Conservation (phyloP, 2,329 filamentous ascomycete species). For the Alternaria arbusti region DNA sequence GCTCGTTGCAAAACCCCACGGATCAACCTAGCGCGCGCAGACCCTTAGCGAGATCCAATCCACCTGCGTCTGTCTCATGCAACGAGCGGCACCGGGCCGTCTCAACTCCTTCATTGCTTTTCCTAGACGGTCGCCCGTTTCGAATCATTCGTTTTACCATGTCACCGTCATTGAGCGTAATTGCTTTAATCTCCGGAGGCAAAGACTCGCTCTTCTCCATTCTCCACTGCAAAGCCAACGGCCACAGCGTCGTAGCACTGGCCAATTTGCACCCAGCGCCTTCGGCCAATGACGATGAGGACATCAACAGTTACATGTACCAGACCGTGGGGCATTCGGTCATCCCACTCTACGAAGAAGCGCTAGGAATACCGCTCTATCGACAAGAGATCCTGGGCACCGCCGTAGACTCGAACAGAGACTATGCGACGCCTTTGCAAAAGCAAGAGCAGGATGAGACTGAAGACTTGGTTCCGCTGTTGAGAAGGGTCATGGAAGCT, state of each 20-base stretch:
- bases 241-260: conserved; percentile 83
- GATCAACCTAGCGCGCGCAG: conserved; percentile 15
- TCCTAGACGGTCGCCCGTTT: neutral
- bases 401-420: conserved; percentile 72
- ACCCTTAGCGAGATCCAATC: conserved; percentile 17
- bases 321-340: conserved; percentile 92
- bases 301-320: conserved; percentile 99
- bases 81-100: conserved; percentile 9
- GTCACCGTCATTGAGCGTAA: conserved; percentile 60
- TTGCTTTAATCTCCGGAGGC: conserved; percentile 91
- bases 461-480: conserved; percentile 80
- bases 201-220: conserved; percentile 97
- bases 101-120: conserved; percentile 8
- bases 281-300: conserved; percentile 52
- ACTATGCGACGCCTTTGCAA: conserved; percentile 62
- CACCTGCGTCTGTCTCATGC: conserved; percentile 6
- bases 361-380: conserved; percentile 83
- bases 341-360: conserved; percentile 81
- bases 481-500: conserved; percentile 67
- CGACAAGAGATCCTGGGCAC: conserved; percentile 76
- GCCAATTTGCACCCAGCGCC: conserved; percentile 79
- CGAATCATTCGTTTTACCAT: conserved; percentile 7
- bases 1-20: conserved; percentile 3
- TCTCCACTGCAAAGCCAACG: conserved; percentile 85
- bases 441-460: conserved; percentile 71